These are phyloP conservation scores for Aureobasidium sp. DNA, from an alignment of 2,329 filamentous ascomycete genomes.

Conservation along the genomic window DNA sequence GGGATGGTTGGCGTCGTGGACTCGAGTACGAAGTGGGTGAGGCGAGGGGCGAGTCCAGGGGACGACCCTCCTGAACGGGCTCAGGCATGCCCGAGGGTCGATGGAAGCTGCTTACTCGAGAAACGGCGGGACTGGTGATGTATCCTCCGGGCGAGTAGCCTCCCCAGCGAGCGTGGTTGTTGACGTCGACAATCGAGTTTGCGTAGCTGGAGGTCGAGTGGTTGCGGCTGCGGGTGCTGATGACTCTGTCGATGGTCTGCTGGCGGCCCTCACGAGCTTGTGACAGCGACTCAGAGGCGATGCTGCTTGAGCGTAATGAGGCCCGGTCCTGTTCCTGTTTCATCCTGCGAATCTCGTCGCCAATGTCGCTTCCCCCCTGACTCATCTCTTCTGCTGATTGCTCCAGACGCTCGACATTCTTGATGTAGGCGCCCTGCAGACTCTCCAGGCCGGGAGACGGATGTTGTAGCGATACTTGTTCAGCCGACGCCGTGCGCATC, in stretches of 20 bases:
- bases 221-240: constrained; percentile 29
- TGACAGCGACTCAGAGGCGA: constrained; percentile 3
- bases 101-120: constrained; percentile 20
- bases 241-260: neutral
- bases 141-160: constrained; percentile 63
- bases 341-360: constrained; percentile 66
- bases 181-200: constrained; percentile 62
- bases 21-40: constrained; percentile 10
- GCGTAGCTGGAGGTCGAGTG: constrained; percentile 34
- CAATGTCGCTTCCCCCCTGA: constrained; percentile 63
- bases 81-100: constrained; percentile 27
- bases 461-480: constrained; percentile 12
- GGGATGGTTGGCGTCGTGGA: constrained; percentile 12
- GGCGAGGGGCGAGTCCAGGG: constrained; percentile 26
- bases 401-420: constrained; percentile 66
- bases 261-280: neutral
- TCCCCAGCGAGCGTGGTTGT: constrained; percentile 56
- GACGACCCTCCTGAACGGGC: constrained; percentile 26
- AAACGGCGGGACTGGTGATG: constrained; percentile 58
- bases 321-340: constrained; percentile 62
- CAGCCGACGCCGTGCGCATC: constrained; percentile 15
- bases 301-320: constrained; percentile 40
- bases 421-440: constrained; percentile 17
- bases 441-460: constrained; percentile 13
- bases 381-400: constrained; percentile 67